Evolutionary conservation across 2,329 filamentous ascomycete species (phyloP), one percentile per base, ranked within the genome.

Genomic region (Pseudophaeomoniella oleicola): DNA sequence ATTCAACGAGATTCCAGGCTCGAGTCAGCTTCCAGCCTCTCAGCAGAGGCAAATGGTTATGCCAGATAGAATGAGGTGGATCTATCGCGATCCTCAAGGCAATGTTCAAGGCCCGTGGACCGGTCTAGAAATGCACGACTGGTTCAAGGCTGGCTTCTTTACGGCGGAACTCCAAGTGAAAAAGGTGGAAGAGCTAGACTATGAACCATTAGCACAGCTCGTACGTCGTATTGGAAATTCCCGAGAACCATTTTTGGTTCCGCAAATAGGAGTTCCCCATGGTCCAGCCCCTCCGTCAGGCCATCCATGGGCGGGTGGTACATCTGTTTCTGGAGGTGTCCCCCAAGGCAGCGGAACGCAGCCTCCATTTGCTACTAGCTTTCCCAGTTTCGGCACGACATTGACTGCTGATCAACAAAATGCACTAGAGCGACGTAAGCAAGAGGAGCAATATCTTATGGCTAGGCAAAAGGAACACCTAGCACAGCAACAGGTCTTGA

Each of bases 91-190:
- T 54, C 90, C 90, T 4, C 84, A 93, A 53, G 86, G 86, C 15
- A 81, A 84, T 43, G 79, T 85, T 4, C 90, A 98, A 54, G 90
- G 90, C 0, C 90, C 90, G 0, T 98, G 90, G 61, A 94, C 86
- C 29, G 90, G 90, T 1, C 64, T 98, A 35, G 90, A 98, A 59
- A 98, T 98, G 90, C 92, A 98, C 48, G 92, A 98, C 50, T 98
- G 90, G 90, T 98, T 96, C 62, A 96, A 96, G 57, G 88, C 87
- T 27, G 87, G 88, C 32, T 98, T 96, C 63, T 98, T 98, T 60
- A 93, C 85, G 0, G 79, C 88, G 0, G 88, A 98, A 49, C 68
- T 98, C 14, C 75, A 92, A 31, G 90, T 98, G 19, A 94, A 92
- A 64, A 94, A 94, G 55, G 68, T 88, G 4, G 90, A 98, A 54